Base-by-base conservation (phyloP, 2,329 filamentous ascomycete species). In the Dendryphion nanum region DNA sequence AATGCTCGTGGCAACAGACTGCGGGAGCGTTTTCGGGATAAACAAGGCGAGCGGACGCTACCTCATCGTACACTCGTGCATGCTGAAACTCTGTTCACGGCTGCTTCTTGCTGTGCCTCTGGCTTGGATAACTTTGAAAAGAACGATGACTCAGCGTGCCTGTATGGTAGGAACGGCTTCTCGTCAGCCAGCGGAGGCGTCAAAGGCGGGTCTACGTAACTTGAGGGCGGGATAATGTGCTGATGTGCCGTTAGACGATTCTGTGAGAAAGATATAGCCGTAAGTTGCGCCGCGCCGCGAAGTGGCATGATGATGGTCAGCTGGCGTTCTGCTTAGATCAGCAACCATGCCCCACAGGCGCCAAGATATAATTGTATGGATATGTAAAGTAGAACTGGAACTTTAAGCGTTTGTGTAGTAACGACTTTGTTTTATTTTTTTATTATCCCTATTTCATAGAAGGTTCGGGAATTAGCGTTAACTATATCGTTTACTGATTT, bases 401-500 rank as follows among this genome's bases (percentile, higher is more conserved):
- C 23, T 26, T 26, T n/a, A 26, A 26, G 23, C n/a, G 23, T 26
- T 26, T 26, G 23, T 26, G 23, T 26, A 26, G 23, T 26, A 26
- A 26, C n/a, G 23, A 26, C 23, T n/a, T 8, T 8, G n/a, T n/a
- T 8, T 8, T 8, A 26, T 26, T 8, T 8, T 26, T 26, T 26
- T 26, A 26, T 26, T 26, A 26, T 26, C 23, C 23, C 23, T 26
- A 26, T 26, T 26, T 26, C 23, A 26, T 26, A 26, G 23, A 8
- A n/a, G 23, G 23, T 26, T 26, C n/a, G n/a, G 23, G 23, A n/a
- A 26, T 26, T 26, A 26, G 23, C 23, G 23, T 26, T 26, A 26
- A 26, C 23, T 26, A 26, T 26, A 26, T 26, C 23, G 23, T 26
- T 26, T 26, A 26, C 23, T 26, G n/a, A 26, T 26, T 26, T 26